Evolutionary conservation across 208 protist genomes (phyloP), one percentile per base, ranked within the genome.

Genomic region (Trypanosoma cruzi): DNA sequence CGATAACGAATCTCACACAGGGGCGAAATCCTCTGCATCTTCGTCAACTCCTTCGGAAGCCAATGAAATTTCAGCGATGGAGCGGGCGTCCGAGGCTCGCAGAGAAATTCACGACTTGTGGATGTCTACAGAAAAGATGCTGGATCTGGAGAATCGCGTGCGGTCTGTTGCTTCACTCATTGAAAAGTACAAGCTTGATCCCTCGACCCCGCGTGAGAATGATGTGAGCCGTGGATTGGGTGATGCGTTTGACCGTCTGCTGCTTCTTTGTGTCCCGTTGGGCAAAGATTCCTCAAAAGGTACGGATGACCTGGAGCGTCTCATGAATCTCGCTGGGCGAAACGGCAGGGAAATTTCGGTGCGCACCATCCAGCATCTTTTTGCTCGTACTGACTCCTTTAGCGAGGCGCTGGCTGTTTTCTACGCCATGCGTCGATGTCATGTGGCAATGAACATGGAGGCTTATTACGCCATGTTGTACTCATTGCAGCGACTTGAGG

Each of bases 391-490:
- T 1, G 67, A 70, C 46, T 86, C 68, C 48, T 97, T 89, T 66
- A 80, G 84, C 4, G 88, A 97, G 68, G 92, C 92, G 0, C 77
- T 97, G 11, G 82, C 84, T 28, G 71, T 97, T 52, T 97, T 97
- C 70, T 92, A 97, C 73, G 73, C 88, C 22, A 77, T 97, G 77
- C 85, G 89, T 26, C 77, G 79, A 37, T 88, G 81, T 53, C 81
- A 95, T 68, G 82, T 97, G 36, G 80, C 86, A 20, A 97, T 97
- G 89, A 92, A 88, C 66, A 93, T 93, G 81, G 84, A 95, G 72
- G 73, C 82, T 8, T 97, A 97, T 72, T 89, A 95, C 70, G 86
- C 89, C n/a, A 97, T 97, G 92, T 69, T 97, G 56, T 97, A 93
- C 73, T 94, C 88, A 6, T 76, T 97, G 59, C 92, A 95, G 84